phyloP scores from a whole-genome alignment of 2,329 filamentous ascomycete genomes.

The Orbilia javanica region DNA sequence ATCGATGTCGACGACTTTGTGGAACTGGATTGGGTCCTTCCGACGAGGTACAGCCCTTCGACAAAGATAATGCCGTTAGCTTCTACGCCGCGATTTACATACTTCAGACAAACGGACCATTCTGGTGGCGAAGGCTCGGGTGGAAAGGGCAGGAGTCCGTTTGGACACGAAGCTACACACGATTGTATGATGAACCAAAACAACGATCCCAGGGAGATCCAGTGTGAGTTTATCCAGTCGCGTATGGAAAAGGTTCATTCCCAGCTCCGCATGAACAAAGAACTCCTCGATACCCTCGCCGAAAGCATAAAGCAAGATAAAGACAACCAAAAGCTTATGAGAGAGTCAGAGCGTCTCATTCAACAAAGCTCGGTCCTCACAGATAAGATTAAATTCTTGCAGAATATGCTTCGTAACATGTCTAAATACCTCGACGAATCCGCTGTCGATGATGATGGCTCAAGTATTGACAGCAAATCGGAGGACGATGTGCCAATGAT shows the following conservation, averaged over 20 bases:
- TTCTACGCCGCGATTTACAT: conserved; percentile 93
- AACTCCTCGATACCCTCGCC: conserved; percentile 79
- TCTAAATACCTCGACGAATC: conserved; percentile 69
- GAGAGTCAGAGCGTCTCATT: conserved; percentile 69
- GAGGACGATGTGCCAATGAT: conserved; percentile 67
- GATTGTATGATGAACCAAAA: conserved; percentile 93
- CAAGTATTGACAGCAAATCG: conserved; percentile 34
- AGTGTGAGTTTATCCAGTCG: conserved; percentile 84
- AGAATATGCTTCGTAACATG: conserved; percentile 72
- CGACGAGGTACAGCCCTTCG: conserved; percentile 87
- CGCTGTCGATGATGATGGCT: conserved; percentile 70
- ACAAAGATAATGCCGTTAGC: conserved; percentile 94
- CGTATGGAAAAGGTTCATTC: conserved; percentile 81
- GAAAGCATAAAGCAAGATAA: conserved; percentile 71
- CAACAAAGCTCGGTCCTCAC: conserved; percentile 72
- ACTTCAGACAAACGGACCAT: conserved; percentile 97
- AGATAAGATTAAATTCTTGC: conserved; percentile 72
- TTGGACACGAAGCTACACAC: conserved; percentile 93
- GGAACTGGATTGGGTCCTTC: conserved; percentile 94
- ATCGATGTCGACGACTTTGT: conserved; percentile 99
- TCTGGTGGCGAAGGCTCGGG: conserved; percentile 75
- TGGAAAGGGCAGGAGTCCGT: conserved; percentile 85
- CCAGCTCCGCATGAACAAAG: conserved; percentile 81
- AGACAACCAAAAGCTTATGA: conserved; percentile 69
- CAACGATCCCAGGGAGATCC: conserved; percentile 85